These are phyloP conservation scores for Penicillium verhagenii DNA, from an alignment of 495 filamentous ascomycete species.

Conservation along the genomic window DNA sequence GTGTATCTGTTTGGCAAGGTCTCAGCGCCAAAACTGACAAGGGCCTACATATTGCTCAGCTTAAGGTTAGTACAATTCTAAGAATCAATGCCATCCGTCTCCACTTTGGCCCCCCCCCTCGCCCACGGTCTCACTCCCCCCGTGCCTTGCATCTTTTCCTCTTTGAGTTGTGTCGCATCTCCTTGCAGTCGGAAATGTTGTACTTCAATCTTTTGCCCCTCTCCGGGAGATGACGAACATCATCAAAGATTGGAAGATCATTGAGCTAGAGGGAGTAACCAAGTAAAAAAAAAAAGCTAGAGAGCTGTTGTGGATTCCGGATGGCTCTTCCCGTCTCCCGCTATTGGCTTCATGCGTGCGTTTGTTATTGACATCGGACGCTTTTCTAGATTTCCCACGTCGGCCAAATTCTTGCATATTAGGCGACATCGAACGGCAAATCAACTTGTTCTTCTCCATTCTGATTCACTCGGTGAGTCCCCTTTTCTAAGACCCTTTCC, in stretches of 20 bases:
- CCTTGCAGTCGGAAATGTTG: slow-evolving; percentile 38
- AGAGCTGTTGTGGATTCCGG: slow-evolving; percentile 10
- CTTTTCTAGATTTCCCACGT: slow-evolving; percentile 21
- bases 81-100: slow-evolving; percentile 3
- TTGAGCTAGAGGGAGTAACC: neutral
- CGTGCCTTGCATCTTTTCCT: slow-evolving; percentile 45
- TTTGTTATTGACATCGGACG: slow-evolving; percentile 42
- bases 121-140: slow-evolving; percentile 37
- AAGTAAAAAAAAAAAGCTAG: neutral
- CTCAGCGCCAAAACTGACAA: slow-evolving; percentile 11
- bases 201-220: slow-evolving; percentile 15
- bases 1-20: slow-evolving; percentile 28
- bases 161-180: slow-evolving; percentile 31
- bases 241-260: slow-evolving; percentile 4
- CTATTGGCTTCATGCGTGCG: slow-evolving; percentile 11
- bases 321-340: slow-evolving; percentile 20
- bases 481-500: slow-evolving; percentile 1
- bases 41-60: slow-evolving; percentile 14
- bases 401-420: slow-evolving; percentile 35
- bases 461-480: slow-evolving; percentile 36
- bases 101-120: slow-evolving; percentile 14
- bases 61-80: slow-evolving; percentile 36
- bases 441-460: slow-evolving; percentile 26
- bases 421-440: slow-evolving; percentile 26
- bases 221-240: slow-evolving; percentile 34